phyloP scores from a whole-genome alignment of 352 stramenopile genomes.

The Phytophthora macrochlamydospora region DNA sequence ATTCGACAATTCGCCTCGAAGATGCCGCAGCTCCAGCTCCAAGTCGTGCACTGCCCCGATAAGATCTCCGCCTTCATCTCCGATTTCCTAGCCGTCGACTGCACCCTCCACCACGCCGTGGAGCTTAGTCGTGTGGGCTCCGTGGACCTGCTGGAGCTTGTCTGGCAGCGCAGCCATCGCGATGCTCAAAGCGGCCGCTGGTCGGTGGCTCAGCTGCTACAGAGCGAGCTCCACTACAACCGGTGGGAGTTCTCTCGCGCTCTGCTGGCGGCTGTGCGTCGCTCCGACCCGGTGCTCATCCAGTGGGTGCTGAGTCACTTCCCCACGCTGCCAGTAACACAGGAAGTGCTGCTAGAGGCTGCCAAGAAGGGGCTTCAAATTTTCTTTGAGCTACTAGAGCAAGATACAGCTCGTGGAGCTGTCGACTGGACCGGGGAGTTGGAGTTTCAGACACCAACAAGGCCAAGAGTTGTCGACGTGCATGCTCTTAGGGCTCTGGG shows the following conservation, averaged over 20 bases:
- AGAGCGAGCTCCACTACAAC: slow-evolving; percentile 1
- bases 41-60: too few relatives aligned
- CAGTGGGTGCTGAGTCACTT: slow-evolving; percentile 10
- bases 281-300: slow-evolving; percentile 4
- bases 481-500: not conserved
- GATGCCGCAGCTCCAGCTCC: too few relatives aligned
- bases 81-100: too few relatives aligned
- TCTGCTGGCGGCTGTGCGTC: not conserved
- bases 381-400: not conserved
- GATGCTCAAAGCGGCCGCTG: too few relatives aligned
- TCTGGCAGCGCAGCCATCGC: too few relatives aligned
- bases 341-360: slow-evolving; percentile 60
- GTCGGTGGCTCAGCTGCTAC: too few relatives aligned
- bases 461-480: not conserved
- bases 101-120: too few relatives aligned
- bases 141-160: too few relatives aligned
- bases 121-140: too few relatives aligned
- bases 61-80: too few relatives aligned
- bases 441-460: not conserved
- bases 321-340: slow-evolving; percentile 67
- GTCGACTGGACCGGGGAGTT: not conserved
- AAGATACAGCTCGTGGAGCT: not conserved
- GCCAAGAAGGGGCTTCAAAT: not conserved
- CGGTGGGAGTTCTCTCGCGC: slow-evolving; percentile 7
- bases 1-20: too few relatives aligned